phyloP scores from a whole-genome alignment of 495 filamentous ascomycete species.

The Talaromyces trachyspermus region DNA sequence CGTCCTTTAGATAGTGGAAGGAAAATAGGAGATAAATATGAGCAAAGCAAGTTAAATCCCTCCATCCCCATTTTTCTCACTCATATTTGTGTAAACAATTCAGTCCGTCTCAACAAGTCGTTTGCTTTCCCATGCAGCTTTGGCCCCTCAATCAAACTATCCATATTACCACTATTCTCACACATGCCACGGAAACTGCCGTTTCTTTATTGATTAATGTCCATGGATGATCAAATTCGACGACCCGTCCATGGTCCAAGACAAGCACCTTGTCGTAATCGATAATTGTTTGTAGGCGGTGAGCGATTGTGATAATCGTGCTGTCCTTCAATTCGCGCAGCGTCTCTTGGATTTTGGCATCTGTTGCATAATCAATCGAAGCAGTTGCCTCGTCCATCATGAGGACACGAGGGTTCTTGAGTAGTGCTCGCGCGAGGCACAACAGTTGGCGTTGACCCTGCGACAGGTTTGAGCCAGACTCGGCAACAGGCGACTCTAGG shows the following conservation, averaged over 20 bases:
- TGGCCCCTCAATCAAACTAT: slow-evolving; percentile 62
- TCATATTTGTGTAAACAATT: not conserved
- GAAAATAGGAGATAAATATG: not conserved
- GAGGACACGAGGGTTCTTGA: slow-evolving; percentile 84
- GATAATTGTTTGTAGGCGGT: slow-evolving; percentile 90
- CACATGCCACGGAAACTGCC: slow-evolving; percentile 88
- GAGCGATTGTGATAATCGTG: slow-evolving; percentile 98
- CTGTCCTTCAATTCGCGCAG: slow-evolving; percentile 76
- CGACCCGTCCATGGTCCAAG: slow-evolving; percentile 78
- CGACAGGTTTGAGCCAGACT: slow-evolving; percentile 92
- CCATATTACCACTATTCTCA: slow-evolving; percentile 86
- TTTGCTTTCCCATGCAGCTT: slow-evolving; percentile 56
- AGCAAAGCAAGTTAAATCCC: not conserved
- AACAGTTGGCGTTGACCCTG: slow-evolving; percentile 95
- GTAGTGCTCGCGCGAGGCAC: slow-evolving; percentile 87
- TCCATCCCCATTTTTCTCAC: not conserved
- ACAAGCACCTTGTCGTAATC: slow-evolving; percentile 99
- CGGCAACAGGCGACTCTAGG: slow-evolving; percentile 74
- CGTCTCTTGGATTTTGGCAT: slow-evolving; percentile 92
- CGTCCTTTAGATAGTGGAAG: no score
- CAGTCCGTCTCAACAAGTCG: slow-evolving; percentile 37
- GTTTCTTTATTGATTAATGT: slow-evolving; percentile 58
- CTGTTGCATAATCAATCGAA: slow-evolving; percentile 94
- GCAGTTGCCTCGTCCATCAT: slow-evolving; percentile 99
- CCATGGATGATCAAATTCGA: slow-evolving; percentile 86